phyloP scores from a whole-genome alignment of 2,329 filamentous ascomycete species.

The Aureobasidium vineae region DNA sequence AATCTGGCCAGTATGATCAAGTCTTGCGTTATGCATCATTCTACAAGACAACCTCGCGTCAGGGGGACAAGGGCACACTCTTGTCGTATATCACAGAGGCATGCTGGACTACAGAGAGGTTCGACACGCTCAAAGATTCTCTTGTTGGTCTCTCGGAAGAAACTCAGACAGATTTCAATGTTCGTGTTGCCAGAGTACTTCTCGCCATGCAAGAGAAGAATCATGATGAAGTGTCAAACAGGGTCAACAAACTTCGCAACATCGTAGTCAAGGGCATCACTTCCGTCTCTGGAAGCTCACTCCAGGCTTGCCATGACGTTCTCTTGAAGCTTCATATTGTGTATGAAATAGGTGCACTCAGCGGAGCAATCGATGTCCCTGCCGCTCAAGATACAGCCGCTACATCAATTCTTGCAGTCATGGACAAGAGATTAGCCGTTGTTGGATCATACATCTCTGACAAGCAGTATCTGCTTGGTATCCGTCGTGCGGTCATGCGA shows the following conservation, averaged over 20 bases:
- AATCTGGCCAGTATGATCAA: constrained; percentile 72
- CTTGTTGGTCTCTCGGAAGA: constrained; percentile 46
- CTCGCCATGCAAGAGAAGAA: constrained; percentile 58
- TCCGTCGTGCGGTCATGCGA: constrained; percentile 85
- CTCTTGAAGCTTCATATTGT: constrained; percentile 84
- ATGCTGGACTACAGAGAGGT: constrained; percentile 83
- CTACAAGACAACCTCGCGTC: constrained; percentile 41
- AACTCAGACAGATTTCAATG: constrained; percentile 68
- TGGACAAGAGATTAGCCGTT: constrained; percentile 79
- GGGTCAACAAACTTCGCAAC: constrained; percentile 65
- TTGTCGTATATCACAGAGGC: constrained; percentile 87
- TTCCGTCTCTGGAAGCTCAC: constrained; percentile 70
- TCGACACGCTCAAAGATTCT: constrained; percentile 70
- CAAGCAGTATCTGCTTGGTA: constrained; percentile 87
- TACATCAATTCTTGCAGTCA: constrained; percentile 32
- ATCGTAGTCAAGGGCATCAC: constrained; percentile 73
- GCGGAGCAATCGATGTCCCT: constrained; percentile 40
- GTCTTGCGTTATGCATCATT: constrained; percentile 24
- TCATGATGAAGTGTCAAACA: constrained; percentile 52
- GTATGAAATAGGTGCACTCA: constrained; percentile 79
- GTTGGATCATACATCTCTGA: constrained; percentile 86
- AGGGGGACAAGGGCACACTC: constrained; percentile 50
- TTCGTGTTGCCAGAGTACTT: constrained; percentile 70
- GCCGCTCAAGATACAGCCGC: constrained; percentile 22
- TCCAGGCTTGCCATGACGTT: constrained; percentile 81